Evolutionary conservation across 768 basidiomycete species (phyloP).

Genomic region (Agaricus blazei): DNA sequence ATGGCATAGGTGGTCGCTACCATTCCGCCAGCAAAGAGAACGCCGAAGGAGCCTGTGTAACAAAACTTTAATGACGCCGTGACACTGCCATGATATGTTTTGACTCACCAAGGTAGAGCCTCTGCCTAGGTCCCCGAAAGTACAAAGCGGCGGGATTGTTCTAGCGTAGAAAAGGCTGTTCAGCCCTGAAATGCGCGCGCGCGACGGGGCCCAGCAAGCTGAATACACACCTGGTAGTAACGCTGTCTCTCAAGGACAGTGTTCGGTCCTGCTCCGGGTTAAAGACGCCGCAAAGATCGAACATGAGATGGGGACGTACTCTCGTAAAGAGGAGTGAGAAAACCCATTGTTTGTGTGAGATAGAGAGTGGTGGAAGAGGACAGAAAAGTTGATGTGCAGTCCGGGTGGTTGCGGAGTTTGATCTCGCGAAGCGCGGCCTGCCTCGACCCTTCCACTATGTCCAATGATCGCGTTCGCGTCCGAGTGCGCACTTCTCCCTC

Average conservation of each 20-base stretch:
- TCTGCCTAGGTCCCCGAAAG: conserved; percentile 57
- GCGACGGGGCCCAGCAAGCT: conserved; percentile 4
- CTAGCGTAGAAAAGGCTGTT: conserved; percentile 18
- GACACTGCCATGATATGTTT: background rate
- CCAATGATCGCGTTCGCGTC: conserved; percentile 73
- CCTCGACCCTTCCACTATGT: conserved; percentile 17
- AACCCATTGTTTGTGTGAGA: conserved; percentile 32
- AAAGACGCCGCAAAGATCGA: conserved; percentile 8
- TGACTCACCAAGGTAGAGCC: conserved; percentile 57
- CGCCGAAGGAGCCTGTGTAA: conserved; percentile 47
- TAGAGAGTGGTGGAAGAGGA: conserved; percentile 18
- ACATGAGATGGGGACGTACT: conserved; percentile 35
- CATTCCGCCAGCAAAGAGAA: conserved; percentile 51
- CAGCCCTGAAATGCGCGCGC: background rate
- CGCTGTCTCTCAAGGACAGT: conserved; percentile 60
- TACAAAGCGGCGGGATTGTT: conserved; percentile 49
- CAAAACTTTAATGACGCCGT: conserved; percentile 2
- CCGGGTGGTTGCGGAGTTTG: conserved; percentile 37
- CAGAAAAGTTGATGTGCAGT: conserved; percentile 21
- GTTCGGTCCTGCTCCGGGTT: conserved; percentile 50
- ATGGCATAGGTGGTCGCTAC: conserved; percentile 45
- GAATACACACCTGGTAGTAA: conserved; percentile 51
- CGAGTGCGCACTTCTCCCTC: conserved; percentile 47
- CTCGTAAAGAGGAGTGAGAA: conserved; percentile 58
- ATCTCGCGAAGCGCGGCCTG: conserved; percentile 31